Evolutionary conservation across 352 stramenopile species (phyloP), one percentile per base, ranked within the genome.

Genomic region (Aphanomyces cochlioides): DNA sequence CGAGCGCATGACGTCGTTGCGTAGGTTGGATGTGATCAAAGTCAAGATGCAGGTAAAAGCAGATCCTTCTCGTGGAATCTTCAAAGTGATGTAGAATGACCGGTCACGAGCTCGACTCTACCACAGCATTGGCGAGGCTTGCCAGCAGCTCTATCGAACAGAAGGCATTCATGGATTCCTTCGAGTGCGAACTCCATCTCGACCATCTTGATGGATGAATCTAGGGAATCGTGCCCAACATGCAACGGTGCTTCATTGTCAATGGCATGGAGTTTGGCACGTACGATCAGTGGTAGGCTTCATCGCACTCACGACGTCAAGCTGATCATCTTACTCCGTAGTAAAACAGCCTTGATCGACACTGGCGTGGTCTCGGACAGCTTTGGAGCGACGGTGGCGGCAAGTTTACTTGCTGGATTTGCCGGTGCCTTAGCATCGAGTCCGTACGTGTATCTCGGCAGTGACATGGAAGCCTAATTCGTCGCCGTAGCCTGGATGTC

Each of bases 11-110:
- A 41, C 69, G n/a, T 13, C 69, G 69, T 8, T 19, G 37, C 70
- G 8, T 68, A 93, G 86, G 13, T 80, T 93, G 63, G 88, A 96
- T 72, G 88, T 96, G 47, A 92, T 96, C 74, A 96, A 96, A 74
- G 84, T 94, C 53, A 85, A 84, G 3, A 93, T 96, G 85, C 88
- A 96, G 68, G 83, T 72, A 6, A 3, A 4, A 17, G 3, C 41
- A 28, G 8, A 10, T 57, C 4, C 5, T 7, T 36, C 21, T 7
- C 3, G 12, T 21, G 41, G 7, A 38, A 36, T 38, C 41, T 21
- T 10, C 19, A 59, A 50, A 1, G 4, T 10, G 4, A 36, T 48
- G 28, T 7, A 53, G 38, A 48, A 40, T n/a, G 53, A 58, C 39
- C 47, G 66, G 48, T 15, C 39, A 39, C 7, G 13, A 34, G 21